These are phyloP conservation scores for Gossypium longicalyx DNA, from an alignment of 345 rosid species.

Conservation along the genomic window DNA sequence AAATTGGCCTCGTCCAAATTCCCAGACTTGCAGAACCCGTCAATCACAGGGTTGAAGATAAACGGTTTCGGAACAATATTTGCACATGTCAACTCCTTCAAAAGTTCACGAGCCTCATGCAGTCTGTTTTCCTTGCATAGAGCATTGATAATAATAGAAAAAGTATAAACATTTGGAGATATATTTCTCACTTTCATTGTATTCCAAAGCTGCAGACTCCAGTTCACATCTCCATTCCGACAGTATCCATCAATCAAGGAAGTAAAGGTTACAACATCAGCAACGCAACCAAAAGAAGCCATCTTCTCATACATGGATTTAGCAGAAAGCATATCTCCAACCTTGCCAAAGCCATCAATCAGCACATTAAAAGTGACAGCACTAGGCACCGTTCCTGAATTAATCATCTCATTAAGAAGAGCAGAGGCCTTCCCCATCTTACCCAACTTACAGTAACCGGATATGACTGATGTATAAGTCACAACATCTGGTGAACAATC, in stretches of 20 bases:
- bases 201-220: slow-evolving; percentile 62
- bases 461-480: slow-evolving; percentile 69
- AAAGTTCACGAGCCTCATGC: slow-evolving; percentile 65
- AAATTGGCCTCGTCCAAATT: slow-evolving; percentile 76
- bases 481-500: slow-evolving; percentile 47
- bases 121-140: slow-evolving; percentile 72
- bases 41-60: slow-evolving; percentile 86
- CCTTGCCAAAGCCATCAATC: slow-evolving; percentile 76
- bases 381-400: slow-evolving; percentile 45
- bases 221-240: slow-evolving; percentile 60
- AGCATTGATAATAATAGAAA: slow-evolving; percentile 58
- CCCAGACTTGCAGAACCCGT: slow-evolving; percentile 89
- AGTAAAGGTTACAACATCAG: slow-evolving; percentile 72
- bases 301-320: slow-evolving; percentile 45
- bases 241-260: slow-evolving; percentile 83
- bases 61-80: slow-evolving; percentile 55
- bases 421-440: slow-evolving; percentile 56
- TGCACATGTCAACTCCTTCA: slow-evolving; percentile 47
- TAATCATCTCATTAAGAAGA: slow-evolving; percentile 58
- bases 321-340: slow-evolving; percentile 51
- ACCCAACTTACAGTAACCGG: slow-evolving; percentile 68
- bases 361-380: slow-evolving; percentile 67
- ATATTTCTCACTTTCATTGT: slow-evolving; percentile 52
- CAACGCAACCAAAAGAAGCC: slow-evolving; percentile 46
- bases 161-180: slow-evolving; percentile 65